Evolutionary conservation across 176 grass and related monocot genomes (phyloP).

Genomic region (Cymbopogon citratus): DNA sequence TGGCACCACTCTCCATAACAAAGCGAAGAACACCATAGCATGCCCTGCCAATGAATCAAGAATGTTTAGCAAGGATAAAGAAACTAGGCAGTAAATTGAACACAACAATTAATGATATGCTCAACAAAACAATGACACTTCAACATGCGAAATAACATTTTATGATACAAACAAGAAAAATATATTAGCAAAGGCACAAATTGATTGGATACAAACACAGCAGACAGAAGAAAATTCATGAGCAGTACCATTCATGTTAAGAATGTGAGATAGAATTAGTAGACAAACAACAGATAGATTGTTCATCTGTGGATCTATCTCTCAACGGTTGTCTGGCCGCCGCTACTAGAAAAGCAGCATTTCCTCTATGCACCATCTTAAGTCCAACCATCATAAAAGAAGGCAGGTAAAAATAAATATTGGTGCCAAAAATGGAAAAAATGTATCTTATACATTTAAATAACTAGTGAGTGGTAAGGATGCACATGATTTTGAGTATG

Average conservation of each 20-base stretch:
- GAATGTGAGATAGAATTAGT: conserved; percentile 76
- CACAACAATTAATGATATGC: background rate
- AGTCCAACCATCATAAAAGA: conserved; percentile 25
- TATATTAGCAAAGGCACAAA: background rate
- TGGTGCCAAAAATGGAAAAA: conserved; percentile 8
- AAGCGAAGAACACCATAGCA: conserved; percentile 96
- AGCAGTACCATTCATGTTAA: background rate
- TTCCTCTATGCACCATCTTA: conserved; percentile 48
- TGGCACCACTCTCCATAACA: conserved; percentile 94
- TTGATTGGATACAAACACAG: background rate
- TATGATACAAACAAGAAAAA: background rate
- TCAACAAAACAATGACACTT: background rate
- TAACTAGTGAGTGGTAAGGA: background rate
- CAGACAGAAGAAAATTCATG: background rate
- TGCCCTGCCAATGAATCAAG: conserved; percentile 38
- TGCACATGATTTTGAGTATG: background rate
- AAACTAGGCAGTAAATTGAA: background rate
- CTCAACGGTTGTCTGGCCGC: conserved; percentile 87
- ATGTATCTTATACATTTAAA: background rate
- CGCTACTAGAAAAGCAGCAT: conserved; percentile 40
- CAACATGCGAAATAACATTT: background rate
- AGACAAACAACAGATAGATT: conserved; percentile 48
- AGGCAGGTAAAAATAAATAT: conserved; percentile 11
- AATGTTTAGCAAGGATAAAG: background rate
- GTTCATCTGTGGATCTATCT: conserved; percentile 73